Evolutionary conservation across 257 asterid genomes (phyloP).

Genomic region (Catharanthus roseus): DNA sequence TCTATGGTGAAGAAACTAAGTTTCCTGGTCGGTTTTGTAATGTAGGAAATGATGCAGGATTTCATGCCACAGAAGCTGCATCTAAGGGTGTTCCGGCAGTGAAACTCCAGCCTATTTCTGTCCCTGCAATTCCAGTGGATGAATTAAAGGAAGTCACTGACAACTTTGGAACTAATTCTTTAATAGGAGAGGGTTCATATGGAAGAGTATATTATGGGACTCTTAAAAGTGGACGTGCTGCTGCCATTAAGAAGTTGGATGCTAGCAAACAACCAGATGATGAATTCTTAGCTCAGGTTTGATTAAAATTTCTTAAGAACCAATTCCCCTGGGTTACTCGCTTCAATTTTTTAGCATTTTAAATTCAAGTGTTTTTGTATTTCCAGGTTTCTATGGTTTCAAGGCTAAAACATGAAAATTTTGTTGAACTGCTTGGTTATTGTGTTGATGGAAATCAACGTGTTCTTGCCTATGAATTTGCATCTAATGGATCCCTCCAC

Average conservation of each 20-base stretch:
- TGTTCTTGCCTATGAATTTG: slow-evolving; percentile 74
- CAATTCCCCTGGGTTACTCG: background rate
- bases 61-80: slow-evolving; percentile 49
- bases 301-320: slow-evolving; percentile 5
- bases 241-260: slow-evolving; percentile 82
- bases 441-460: slow-evolving; percentile 81
- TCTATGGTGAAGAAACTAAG: background rate
- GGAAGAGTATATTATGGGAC: slow-evolving; percentile 80
- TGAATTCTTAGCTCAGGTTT: slow-evolving; percentile 80
- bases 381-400: slow-evolving; percentile 89
- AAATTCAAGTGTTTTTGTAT: background rate
- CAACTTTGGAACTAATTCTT: slow-evolving; percentile 53
- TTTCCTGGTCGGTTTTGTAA: slow-evolving; percentile 2
- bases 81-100: slow-evolving; percentile 45
- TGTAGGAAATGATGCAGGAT: slow-evolving; percentile 53
- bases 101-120: slow-evolving; percentile 63
- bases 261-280: slow-evolving; percentile 82
- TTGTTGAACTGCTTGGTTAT: slow-evolving; percentile 80
- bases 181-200: slow-evolving; percentile 89
- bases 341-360: background rate
- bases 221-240: slow-evolving; percentile 52
- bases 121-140: slow-evolving; percentile 65
- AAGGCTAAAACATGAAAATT: slow-evolving; percentile 69
- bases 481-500: slow-evolving; percentile 88
- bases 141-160: slow-evolving; percentile 69